Conservation (phyloP, 2,329 filamentous ascomycete genomes). For the Cyphellophora europaea region DNA sequence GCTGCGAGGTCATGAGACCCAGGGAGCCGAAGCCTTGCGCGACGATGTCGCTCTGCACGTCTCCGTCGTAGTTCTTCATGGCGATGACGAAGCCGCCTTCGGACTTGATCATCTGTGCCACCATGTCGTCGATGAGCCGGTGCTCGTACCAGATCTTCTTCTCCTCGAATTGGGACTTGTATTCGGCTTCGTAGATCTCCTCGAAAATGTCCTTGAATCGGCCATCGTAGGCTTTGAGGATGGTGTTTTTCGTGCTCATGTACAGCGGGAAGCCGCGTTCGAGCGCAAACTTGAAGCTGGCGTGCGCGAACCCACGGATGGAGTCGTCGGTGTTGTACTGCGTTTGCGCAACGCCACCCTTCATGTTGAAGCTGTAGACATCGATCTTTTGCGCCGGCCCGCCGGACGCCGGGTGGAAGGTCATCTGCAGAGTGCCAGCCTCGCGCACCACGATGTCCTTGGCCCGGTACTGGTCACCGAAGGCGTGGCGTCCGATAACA, state of each 20-base stretch:
- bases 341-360: constrained; percentile 81
- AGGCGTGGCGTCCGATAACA: constrained; percentile 96
- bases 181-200: constrained; percentile 81
- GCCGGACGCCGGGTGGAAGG: constrained; percentile 68
- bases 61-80: constrained; percentile 98
- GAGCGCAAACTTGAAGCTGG: constrained; percentile 91
- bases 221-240: constrained; percentile 97
- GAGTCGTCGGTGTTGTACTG: constrained; percentile 98
- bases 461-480: constrained; percentile 96
- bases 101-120: constrained; percentile 99
- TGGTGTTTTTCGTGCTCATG: constrained; percentile 99
- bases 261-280: constrained; percentile 85
- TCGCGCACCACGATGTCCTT: constrained; percentile 80
- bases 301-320: constrained; percentile 89
- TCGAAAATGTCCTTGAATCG: constrained; percentile 99
- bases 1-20: constrained; percentile 95
- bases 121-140: constrained; percentile 98
- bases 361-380: constrained; percentile 80
- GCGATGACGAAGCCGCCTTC: constrained; percentile 94
- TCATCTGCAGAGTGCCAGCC: constrained; percentile 84
- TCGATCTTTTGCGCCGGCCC: constrained; percentile 76
- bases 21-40: constrained; percentile 97
- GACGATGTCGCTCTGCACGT: constrained; percentile 97
- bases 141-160: constrained; percentile 99
- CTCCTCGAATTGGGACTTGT: constrained; percentile 80